Base-by-base conservation (phyloP, 1,284 basidiomycete genomes). In the Erythrobasidium hasegawianum region DNA sequence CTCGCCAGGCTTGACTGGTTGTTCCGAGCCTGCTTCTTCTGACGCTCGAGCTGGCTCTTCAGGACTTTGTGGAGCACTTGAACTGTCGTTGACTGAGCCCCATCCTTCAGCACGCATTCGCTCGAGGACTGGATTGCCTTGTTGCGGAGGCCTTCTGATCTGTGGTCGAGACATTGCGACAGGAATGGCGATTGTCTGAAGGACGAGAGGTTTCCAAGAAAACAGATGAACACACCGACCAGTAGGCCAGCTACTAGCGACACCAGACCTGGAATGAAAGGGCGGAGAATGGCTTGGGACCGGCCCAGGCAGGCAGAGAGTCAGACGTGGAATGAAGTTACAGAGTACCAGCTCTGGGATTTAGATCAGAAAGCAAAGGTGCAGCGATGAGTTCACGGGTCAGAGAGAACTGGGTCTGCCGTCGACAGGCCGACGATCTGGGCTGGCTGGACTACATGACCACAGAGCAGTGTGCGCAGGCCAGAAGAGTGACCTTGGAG, bases 81-180 rank as follows among this genome's bases (percentile, higher is more conserved):
- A 5, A 33, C 33, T 33, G 33, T 47, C 43, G 16, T n/a, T 24
- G 43, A 47, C 43, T 47, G 43, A 47, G 27, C 47, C 47, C 62
- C 62, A 65, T 18, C 62, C 62, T 29, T 39, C 55, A 9, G 41
- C 29, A 14, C 49, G 41, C 62, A 65, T 65, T 14, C 62, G 41
- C 18, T 65, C 62, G n/a, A 58, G 20, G 13, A 65, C 62, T 16
- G 55, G 18, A 9, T 50, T 50, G 10, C 40, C 54, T 26, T 24
- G 50, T 16, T 29, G 14, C 16, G 33, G 33, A 33, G 33, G 33
- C 4, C 50, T 8, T 26, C 18, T n/a, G 50, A n/a, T 20, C 9
- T n/a, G 43, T 14, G 43, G 43, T 47, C 43, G 22, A 4, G 22
- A 24, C 43, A 24, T 47, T n/a, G n/a, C n/a, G n/a, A n/a, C n/a